phyloP scores from a whole-genome alignment of 2,329 filamentous ascomycete species.

The Aspergillus floridensis region DNA sequence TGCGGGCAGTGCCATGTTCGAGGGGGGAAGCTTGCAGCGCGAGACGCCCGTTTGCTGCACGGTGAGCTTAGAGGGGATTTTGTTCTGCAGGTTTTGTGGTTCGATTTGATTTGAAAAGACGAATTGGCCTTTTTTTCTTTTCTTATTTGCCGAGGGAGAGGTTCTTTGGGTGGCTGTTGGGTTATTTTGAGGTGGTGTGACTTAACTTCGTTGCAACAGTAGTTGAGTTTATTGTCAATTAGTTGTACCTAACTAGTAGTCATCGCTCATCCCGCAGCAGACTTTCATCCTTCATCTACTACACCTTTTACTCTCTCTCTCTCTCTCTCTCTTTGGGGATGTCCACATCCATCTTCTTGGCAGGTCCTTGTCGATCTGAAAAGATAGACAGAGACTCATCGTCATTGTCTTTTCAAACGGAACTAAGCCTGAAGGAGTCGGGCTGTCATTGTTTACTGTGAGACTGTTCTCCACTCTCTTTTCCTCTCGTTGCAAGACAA shows the following conservation, averaged over 20 bases:
- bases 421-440: neutral
- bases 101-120: neutral
- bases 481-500: neutral
- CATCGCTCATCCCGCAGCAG: neutral
- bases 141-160: too few relatives aligned
- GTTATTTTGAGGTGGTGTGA: neutral
- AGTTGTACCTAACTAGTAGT: neutral
- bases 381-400: neutral
- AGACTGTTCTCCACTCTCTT: neutral
- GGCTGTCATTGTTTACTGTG: neutral
- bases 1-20: neutral
- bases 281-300: neutral
- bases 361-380: neutral
- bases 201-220: too few relatives aligned
- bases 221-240: too few relatives aligned
- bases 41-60: slow-evolving; percentile 1
- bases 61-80: neutral
- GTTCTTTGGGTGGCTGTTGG: neutral
- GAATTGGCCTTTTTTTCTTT: too few relatives aligned
- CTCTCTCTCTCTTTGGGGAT: too few relatives aligned
- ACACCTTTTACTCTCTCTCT: neutral
- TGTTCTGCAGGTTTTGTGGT: neutral
- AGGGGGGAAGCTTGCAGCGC: neutral
- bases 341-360: neutral
- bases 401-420: neutral